Evolutionary conservation across 2,329 filamentous ascomycete species (phyloP).

Genomic region (Fusarium humuli): DNA sequence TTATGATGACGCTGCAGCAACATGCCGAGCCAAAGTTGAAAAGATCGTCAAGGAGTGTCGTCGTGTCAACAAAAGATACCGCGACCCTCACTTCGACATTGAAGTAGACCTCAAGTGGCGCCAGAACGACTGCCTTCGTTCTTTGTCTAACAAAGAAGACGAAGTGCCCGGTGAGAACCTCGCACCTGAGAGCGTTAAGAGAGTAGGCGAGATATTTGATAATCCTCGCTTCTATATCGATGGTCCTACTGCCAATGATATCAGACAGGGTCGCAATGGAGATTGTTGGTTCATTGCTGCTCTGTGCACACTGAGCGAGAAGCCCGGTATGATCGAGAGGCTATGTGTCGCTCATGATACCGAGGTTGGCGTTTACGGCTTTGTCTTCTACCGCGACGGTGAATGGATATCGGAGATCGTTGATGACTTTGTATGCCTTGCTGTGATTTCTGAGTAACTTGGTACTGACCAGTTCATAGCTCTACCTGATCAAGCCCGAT

Average conservation of each 20-base stretch:
- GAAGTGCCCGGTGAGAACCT: constrained; percentile 50
- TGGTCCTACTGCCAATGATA: constrained; percentile 79
- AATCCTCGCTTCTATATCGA: constrained; percentile 81
- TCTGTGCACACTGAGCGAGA: constrained; percentile 80
- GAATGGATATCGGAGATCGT: constrained; percentile 75
- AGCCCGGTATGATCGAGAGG: constrained; percentile 75
- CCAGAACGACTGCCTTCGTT: constrained; percentile 62
- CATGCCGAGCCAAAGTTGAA: constrained; percentile 73
- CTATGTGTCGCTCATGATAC: constrained; percentile 80
- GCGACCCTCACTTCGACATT: constrained; percentile 88
- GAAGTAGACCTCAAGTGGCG: constrained; percentile 77
- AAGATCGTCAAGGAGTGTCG: constrained; percentile 75
- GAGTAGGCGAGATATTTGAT: constrained; percentile 81
- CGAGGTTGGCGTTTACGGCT: constrained; percentile 83
- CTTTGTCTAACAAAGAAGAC: constrained; percentile 53
- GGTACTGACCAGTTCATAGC: constrained; percentile 40
- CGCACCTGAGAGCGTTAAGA: constrained; percentile 69
- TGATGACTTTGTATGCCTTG: constrained; percentile 60
- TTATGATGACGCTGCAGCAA: constrained; percentile 77
- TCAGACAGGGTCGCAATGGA: constrained; percentile 80
- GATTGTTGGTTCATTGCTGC: constrained; percentile 91
- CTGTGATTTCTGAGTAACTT: background rate
- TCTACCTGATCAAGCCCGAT: constrained; percentile 67
- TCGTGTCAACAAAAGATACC: constrained; percentile 85
- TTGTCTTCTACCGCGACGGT: constrained; percentile 84